phyloP scores from a whole-genome alignment of 1,139 yeast genomes.

The Hansenula sp. region DNA sequence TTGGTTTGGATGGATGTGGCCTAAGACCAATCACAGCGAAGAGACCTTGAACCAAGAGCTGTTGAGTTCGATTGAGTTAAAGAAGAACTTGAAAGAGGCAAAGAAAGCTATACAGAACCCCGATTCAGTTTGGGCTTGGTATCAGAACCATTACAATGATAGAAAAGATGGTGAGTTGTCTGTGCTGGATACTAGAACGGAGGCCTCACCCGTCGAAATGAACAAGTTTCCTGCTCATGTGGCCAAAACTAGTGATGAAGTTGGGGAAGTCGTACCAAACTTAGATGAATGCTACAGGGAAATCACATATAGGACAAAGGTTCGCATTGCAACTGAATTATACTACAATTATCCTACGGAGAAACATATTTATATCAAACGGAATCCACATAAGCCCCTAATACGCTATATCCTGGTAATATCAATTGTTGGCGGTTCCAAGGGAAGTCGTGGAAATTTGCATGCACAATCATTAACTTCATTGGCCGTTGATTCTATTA shows the following conservation, averaged over 20 bases:
- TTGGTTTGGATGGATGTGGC: slow-evolving; percentile 16
- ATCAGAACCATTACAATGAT: slow-evolving; percentile 7
- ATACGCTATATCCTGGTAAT: slow-evolving; percentile 27
- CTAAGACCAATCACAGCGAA: slow-evolving; percentile 4
- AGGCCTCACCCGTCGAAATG: slow-evolving; percentile 36
- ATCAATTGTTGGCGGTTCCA: slow-evolving; percentile 11
- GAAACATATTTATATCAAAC: slow-evolving; percentile 18
- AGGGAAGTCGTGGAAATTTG: slow-evolving; percentile 2
- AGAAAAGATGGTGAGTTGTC: slow-evolving; percentile 30
- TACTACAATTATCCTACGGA: slow-evolving; percentile 20
- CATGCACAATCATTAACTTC: slow-evolving; percentile 10
- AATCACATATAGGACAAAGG: slow-evolving; percentile 20
- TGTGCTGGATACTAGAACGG: slow-evolving; percentile 39
- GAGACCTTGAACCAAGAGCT: slow-evolving; percentile 10
- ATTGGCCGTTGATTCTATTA: slow-evolving; percentile 8
- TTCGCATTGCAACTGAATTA: slow-evolving; percentile 18
- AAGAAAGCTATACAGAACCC: slow-evolving; percentile 13
- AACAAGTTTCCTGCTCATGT: slow-evolving; percentile 32
- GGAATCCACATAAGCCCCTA: slow-evolving; percentile 6
- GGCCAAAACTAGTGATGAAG: slow-evolving; percentile 11
- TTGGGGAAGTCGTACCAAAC: slow-evolving; percentile 23
- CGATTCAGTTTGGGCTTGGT: slow-evolving; percentile 24
- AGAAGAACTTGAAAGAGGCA: slow-evolving; percentile 14
- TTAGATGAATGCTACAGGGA: slow-evolving; percentile 30
- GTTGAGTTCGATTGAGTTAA: slow-evolving; percentile 13